Conservation (phyloP, 192 early-diverging fungal genomes). For the Gigaspora rosea region DNA sequence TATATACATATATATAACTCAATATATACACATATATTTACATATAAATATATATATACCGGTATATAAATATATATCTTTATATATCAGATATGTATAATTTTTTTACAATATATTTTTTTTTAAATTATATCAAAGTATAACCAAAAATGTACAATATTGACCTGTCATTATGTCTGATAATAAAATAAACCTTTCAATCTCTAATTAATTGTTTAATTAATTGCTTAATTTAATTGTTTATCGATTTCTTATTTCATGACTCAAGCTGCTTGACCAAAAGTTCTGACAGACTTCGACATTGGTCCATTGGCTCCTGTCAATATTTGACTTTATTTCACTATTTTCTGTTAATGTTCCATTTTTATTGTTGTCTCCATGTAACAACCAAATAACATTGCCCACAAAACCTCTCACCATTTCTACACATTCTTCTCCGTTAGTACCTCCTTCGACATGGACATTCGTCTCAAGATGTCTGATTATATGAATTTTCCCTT, state of each 20-base stretch:
- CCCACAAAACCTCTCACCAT: slow-evolving; percentile 45
- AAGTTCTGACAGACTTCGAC: slow-evolving; percentile 19
- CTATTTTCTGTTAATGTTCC: background rate
- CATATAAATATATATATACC: too few species aligned
- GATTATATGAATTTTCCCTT: slow-evolving; percentile 69
- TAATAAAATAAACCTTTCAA: too few species aligned
- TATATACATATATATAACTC: too few species aligned
- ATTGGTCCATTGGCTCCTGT: slow-evolving; percentile 29
- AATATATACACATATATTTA: too few species aligned
- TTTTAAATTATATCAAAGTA: too few species aligned
- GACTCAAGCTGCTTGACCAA: background rate
- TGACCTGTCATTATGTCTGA: too few species aligned
- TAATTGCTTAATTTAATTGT: too few species aligned
- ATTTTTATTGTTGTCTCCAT: background rate
- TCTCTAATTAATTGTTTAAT: too few species aligned
- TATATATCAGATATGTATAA: too few species aligned
- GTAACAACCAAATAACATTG: slow-evolving; percentile 33
- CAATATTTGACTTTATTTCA: background rate
- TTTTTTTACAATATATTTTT: too few species aligned
- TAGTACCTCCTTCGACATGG: slow-evolving; percentile 63
- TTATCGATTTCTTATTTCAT: background rate
- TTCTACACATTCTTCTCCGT: slow-evolving; percentile 32
- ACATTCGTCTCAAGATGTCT: slow-evolving; percentile 64
- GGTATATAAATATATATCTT: too few species aligned
- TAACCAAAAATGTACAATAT: too few species aligned